These are phyloP conservation scores for Lachnellula cervina DNA, from an alignment of 2,329 filamentous ascomycete genomes.

Conservation along the genomic window DNA sequence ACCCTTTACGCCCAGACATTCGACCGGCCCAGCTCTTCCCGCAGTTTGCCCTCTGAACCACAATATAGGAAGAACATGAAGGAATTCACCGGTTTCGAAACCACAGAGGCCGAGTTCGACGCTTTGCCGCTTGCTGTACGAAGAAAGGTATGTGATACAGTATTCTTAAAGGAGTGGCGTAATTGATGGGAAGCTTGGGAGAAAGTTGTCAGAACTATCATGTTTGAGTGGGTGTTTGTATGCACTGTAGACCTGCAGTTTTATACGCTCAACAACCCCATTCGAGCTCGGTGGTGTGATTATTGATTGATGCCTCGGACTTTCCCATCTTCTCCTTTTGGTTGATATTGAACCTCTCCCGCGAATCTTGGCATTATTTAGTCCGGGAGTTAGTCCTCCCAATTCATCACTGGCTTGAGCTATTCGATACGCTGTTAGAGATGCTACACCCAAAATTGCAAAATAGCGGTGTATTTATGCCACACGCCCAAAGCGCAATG, in stretches of 20 bases:
- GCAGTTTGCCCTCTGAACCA: slow-evolving; percentile 14
- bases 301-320: no score
- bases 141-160: slow-evolving; percentile 42
- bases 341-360: no score
- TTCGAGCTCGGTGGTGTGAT: no score
- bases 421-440: neutral
- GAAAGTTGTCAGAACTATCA: neutral
- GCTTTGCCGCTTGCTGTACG: slow-evolving; percentile 45
- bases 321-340: no score
- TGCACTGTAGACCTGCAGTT: no score
- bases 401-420: neutral
- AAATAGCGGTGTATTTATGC: neutral
- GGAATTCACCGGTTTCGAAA: slow-evolving; percentile 28
- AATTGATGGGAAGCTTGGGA: neutral
- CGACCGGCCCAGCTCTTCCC: slow-evolving; percentile 24
- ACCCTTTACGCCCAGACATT: slow-evolving; percentile 25
- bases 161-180: neutral
- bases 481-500: neutral
- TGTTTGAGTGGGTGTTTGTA: neutral
- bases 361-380: neutral
- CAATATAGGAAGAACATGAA: slow-evolving; percentile 29
- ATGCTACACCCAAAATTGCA: neutral
- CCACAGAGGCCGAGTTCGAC: slow-evolving; percentile 45
- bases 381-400: neutral
- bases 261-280: no score